Evolutionary conservation across 2,329 filamentous ascomycete species (phyloP), one percentile per base, ranked within the genome.

Genomic region (Aspergillus pseudonomiae): DNA sequence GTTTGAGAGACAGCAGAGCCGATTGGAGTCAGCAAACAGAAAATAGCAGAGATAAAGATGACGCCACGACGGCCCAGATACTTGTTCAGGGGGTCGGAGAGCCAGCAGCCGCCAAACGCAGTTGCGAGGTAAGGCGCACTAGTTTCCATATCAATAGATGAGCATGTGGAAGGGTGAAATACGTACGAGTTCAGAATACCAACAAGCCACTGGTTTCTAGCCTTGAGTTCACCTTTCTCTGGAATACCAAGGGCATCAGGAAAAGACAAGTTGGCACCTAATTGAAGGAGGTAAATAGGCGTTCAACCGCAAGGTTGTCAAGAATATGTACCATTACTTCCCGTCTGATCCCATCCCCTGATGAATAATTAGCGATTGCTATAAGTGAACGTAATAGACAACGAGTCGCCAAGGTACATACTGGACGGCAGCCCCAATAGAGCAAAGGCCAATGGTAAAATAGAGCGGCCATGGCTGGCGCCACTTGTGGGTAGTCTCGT

Each of bases 21-120:
- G 65, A 93, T 86, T 1, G 90, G 87, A 2, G 90, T 83, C 73
- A 90, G 83, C 34, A 92, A 79, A 72, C 86, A 89, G 73, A 91
- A 88, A 68, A 89, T 77, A 14, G 85, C 86, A 7, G 84, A 83
- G 53, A 89, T 73, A 71, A 90, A 90, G 64, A 91, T 91, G 53
- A 86, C 85, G 12, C 88, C 86, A 58, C 88, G 85, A 45, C 88
- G 86, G 43, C 87, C 88, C 32, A 88, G 68, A 12, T 77, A 77
- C 46, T 85, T 77, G 69, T 91, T 91, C 14, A 87, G 68, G 1
- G 88, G 87, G 65, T 91, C 89, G 0, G 88, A 89, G 16, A 89
- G 76, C 89, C 88, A 91, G 73, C 87, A 89, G 5, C 88, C 87
- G 79, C 86, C 77, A 63, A 79, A 79, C 3, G 81, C 79, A 68